Percentiles rank a stretch among this genome's conserved stretches.
Conservation (phyloP, 169 alveolate genomes). For the Cystoisospora suis region DNA sequence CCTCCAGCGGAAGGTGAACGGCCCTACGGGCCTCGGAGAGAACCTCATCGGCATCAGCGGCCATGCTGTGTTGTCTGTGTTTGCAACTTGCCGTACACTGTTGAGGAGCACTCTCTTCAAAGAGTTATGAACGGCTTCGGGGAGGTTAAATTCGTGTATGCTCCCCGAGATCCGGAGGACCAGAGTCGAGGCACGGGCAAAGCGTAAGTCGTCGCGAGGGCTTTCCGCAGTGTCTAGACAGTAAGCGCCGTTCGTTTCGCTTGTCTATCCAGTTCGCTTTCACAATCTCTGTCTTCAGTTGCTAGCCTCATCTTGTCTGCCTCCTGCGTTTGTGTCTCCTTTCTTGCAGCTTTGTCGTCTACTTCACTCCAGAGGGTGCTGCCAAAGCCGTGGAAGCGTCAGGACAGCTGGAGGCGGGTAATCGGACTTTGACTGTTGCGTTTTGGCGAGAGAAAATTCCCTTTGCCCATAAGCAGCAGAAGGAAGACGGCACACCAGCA, state of each 20-base stretch:
- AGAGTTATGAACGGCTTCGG: conserved; percentile 52
- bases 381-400: conserved; percentile 65
- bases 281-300: not conserved
- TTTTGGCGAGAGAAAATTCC: conserved; percentile 65
- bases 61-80: conserved; percentile 57
- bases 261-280: no score
- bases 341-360: conserved; percentile 61
- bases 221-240: no score
- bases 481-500: conserved; percentile 37
- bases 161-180: conserved; percentile 54
- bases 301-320: not conserved
- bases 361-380: conserved; percentile 42
- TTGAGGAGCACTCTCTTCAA: conserved; percentile 46
- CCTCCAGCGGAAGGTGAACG: not conserved
- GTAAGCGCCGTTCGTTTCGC: no score
- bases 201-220: conserved; percentile 65
- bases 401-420: conserved; percentile 65
- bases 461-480: conserved; percentile 31
- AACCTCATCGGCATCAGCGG: conserved; percentile 32
- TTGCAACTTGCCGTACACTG: conserved; percentile 58
- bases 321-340: not conserved
- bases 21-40: not conserved
- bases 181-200: conserved; percentile 56
- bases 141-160: conserved; percentile 41
- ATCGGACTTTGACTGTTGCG: conserved; percentile 51